Evolutionary conservation across 1,139 yeast species (phyloP), one percentile per base, ranked within the genome.

Genomic region (Yamadazyma epiphylla): DNA sequence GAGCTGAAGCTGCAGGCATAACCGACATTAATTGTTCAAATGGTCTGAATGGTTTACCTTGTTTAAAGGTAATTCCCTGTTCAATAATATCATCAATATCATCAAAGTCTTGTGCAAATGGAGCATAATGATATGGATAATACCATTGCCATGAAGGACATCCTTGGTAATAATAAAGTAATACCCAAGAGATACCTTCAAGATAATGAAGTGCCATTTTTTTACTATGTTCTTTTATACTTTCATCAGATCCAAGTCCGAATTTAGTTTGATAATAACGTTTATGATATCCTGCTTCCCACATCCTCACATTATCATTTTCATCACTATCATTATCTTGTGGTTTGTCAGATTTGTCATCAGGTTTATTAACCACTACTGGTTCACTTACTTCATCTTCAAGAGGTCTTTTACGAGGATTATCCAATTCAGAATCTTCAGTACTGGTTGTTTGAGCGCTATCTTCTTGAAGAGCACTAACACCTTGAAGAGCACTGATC

Each of bases 91-190:
- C 62, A 13, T 51, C 47, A 26, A 88, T 59, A 29, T 78, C 74
- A 4, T 58, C 64, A 48, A 94, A 83, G 54, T 94, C 99, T 6
- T 83, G 72, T 0, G 97, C 97, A 67, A 91, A 88, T 13, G 99
- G 99, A 0, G 98, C 97, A 60, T 94, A 94, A 54, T 94, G 98
- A 53, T 81, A 91, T 0, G 97, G 98, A 48, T 82, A 94, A 55
- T 77, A 94, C 98, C 98, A 94, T 35, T 81, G 83, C 99, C 99
- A 94, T 0, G 97, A 89, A 0, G 96, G 95, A 60, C 97, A 91
- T 3, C 96, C 97, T 60, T 91, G 98, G 54, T 86, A 91, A 59
- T 94, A 94, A 55, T 94, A 94, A 33, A 85, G 60, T 39, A 91
- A 65, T 1, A 83, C 96, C 99, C 99, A 94, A 12, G 95, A 79